These are phyloP conservation scores for Neocatenulostroma microsporum DNA, from an alignment of 2,329 filamentous ascomycete genomes.

Conservation along the genomic window DNA sequence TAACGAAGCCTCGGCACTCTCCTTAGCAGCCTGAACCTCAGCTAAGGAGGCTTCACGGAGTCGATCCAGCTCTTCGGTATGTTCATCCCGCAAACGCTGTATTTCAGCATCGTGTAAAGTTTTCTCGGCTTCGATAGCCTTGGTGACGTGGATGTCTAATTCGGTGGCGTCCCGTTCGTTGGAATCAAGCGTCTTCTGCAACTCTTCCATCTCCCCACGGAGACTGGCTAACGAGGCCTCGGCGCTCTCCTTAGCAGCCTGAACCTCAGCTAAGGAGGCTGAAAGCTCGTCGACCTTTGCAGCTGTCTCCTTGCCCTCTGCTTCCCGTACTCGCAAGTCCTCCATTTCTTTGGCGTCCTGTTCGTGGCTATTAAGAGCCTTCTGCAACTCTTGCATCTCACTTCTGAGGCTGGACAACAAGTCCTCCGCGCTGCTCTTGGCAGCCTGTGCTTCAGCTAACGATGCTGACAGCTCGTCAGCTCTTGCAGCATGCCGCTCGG, in stretches of 20 bases:
- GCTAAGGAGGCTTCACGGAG: not conserved
- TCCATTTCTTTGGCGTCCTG: conserved; percentile 11
- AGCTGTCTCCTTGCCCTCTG: conserved; percentile 8
- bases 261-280: conserved; percentile 7
- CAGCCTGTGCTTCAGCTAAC: conserved; percentile 10
- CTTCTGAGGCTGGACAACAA: conserved; percentile 4
- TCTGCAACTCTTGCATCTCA: conserved; percentile 13
- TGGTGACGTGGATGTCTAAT: no score
- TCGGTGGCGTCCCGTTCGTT: conserved; percentile 12
- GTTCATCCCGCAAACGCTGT: no score
- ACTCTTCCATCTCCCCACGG: conserved; percentile 8
- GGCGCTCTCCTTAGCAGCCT: conserved; percentile 8
- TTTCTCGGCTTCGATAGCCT: no score
- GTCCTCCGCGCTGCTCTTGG: conserved; percentile 7
- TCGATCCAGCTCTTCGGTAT: no score
- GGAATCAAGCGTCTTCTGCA: conserved; percentile 17
- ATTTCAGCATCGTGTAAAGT: no score
- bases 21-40: conserved; percentile 11
- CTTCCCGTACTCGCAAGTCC: no score
- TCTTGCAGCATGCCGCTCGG: conserved; percentile 10
- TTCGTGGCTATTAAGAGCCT: conserved; percentile 15
- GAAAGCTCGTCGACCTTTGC: conserved; percentile 16
- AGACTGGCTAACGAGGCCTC: conserved; percentile 5
- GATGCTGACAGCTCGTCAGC: conserved; percentile 15
- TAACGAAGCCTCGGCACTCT: conserved; percentile 5